Base-by-base conservation (phyloP, 2,329 filamentous ascomycete species). In the Pseudonectria buxi region DNA sequence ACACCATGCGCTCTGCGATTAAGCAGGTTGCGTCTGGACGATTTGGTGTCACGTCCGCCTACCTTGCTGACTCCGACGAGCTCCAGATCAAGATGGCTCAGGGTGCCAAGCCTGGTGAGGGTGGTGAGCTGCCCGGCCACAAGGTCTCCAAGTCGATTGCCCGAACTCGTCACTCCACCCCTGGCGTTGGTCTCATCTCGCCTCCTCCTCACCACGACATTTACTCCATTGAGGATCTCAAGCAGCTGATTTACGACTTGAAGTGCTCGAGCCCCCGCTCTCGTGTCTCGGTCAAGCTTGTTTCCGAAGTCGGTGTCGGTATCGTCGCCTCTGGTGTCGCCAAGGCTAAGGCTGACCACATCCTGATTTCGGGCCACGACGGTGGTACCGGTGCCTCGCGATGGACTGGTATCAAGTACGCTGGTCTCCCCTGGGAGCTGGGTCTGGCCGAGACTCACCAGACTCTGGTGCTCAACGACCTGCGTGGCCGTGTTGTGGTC, bases 61-160 rank as follows among this genome's bases (percentile, higher is more conserved):
- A 95, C 59, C 78, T 96, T 12, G 87, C 89, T 32, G 90, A 96
- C 61, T 86, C 90, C 13, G 90, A 96, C 56, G 89, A 96, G 67
- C 72, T 96, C 30, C 90, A 96, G 64, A 96, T 96, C 68, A 96
- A 96, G 77, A 96, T 96, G 90, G 90, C 90, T 9, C 90, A 96
- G 67, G 90, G 90, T 60, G 90, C 90, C 44, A 96, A 96, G 76
- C 90, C 90, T 37, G 90, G 90, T 64, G 90, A 96, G 65, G 90
- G 90, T 70, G 90, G 90, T 75, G 90, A 96, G 65, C 78, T 96
- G 56, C 90, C 90, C 32, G 90, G 90, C 27, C 88, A 95, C 73
- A 96, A 96, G 69, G 90, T 96, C 18, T 92, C 89, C 42, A 86
- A 86, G 56, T 86, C 87, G 6, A 96, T 96, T 62, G 90, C 87